Conservation (phyloP, 2,329 filamentous ascomycete genomes). For the Venturia carpophila region DNA sequence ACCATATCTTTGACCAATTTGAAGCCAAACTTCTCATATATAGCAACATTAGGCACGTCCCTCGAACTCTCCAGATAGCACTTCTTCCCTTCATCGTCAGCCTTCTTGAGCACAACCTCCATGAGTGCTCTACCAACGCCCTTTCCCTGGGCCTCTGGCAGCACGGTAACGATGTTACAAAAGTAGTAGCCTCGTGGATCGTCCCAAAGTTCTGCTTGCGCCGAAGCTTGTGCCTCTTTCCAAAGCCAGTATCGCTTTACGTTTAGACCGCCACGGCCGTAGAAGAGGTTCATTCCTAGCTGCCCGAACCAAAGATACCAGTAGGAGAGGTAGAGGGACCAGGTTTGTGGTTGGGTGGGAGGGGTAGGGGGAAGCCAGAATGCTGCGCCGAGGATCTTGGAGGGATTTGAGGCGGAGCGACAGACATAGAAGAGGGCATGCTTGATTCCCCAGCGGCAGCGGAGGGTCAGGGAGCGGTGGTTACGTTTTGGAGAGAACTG, state of each 20-base stretch:
- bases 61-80: conserved; percentile 67
- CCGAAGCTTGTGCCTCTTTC: conserved; percentile 57
- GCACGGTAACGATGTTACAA: conserved; percentile 65
- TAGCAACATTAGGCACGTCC: conserved; percentile 59
- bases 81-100: conserved; percentile 55
- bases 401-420: conserved; percentile 38
- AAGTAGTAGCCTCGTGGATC: conserved; percentile 65
- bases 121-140: conserved; percentile 60
- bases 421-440: conserved; percentile 64
- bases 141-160: conserved; percentile 56
- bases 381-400: conserved; percentile 57
- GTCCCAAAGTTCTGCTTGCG: conserved; percentile 56
- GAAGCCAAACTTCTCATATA: conserved; percentile 65
- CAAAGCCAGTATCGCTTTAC: conserved; percentile 64
- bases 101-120: conserved; percentile 52
- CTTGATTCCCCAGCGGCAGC: conserved; percentile 62
- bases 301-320: conserved; percentile 62
- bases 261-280: conserved; percentile 61
- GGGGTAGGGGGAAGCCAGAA: conserved; percentile 61
- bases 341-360: conserved; percentile 43
- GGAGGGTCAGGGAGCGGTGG: conserved; percentile 53
- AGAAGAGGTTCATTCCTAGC: conserved; percentile 57
- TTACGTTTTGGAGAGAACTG: conserved; percentile 56
- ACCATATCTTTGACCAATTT: conserved; percentile 55
- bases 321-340: conserved; percentile 54